Percentiles rank a stretch among this genome's conserved stretches.
Evolutionary conservation across 495 filamentous ascomycete genomes (phyloP).

Genomic region (Neurospora sp.): DNA sequence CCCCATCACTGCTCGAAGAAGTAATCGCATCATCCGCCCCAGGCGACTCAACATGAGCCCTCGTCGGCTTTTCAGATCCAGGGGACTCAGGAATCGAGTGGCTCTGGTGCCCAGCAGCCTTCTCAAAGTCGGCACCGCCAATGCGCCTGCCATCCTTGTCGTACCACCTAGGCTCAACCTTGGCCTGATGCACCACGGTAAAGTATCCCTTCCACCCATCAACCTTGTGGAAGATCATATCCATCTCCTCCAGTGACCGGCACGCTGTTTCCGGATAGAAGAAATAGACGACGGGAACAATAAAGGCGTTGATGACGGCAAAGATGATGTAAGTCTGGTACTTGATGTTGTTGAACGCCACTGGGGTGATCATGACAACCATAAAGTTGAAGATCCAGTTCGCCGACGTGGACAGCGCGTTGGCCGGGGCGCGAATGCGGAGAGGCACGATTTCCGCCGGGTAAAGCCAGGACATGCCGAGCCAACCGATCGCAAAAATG

Average conservation of each 20-base stretch:
- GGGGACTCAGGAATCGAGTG: not conserved
- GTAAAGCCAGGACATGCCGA: conserved; percentile 52
- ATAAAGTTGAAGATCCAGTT: conserved; percentile 55
- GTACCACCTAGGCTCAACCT: conserved; percentile 55
- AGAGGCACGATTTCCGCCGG: conserved; percentile 63
- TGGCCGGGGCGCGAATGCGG: conserved; percentile 62
- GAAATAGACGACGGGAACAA: conserved; percentile 61
- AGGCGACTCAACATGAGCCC: not conserved
- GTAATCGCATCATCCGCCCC: not conserved
- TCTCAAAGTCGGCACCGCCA: not conserved
- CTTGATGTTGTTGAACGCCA: conserved; percentile 54
- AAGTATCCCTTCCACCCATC: conserved; percentile 40
- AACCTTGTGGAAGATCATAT: conserved; percentile 60
- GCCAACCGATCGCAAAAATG: conserved; percentile 46
- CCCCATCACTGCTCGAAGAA: not conserved
- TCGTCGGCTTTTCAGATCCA: not conserved
- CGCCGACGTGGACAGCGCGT: conserved; percentile 57
- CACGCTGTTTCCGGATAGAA: conserved; percentile 70
- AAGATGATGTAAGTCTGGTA: conserved; percentile 74
- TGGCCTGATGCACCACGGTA: conserved; percentile 49
- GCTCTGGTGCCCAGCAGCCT: not conserved
- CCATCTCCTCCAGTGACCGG: conserved; percentile 67
- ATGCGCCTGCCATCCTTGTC: conserved; percentile 13
- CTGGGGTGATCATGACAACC: conserved; percentile 64
- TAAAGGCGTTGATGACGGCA: conserved; percentile 64